Percentiles rank a stretch among this genome's conserved stretches.
phyloP scores from a whole-genome alignment of 306 rosid genomes.

The Cercis canadensis region DNA sequence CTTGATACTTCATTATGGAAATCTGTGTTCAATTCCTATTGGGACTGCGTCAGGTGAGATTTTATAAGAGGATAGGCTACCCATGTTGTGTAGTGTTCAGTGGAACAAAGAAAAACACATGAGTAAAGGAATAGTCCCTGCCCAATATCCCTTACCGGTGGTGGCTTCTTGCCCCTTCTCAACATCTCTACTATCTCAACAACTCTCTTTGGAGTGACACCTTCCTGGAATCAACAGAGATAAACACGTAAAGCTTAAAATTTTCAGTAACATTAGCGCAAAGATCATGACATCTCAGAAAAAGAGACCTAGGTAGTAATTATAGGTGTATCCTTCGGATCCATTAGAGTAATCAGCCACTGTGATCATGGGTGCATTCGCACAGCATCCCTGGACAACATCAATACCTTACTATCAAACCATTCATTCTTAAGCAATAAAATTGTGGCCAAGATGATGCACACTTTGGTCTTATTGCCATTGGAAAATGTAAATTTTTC shows the following conservation, averaged over 20 bases:
- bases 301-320: slow-evolving; percentile 72
- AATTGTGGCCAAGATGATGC: background rate
- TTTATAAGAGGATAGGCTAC: no score
- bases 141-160: slow-evolving; percentile 66
- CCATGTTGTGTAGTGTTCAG: no score
- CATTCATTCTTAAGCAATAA: slow-evolving; percentile 15
- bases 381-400: slow-evolving; percentile 88
- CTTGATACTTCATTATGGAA: no score
- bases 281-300: background rate
- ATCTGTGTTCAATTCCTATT: no score
- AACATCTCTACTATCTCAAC: slow-evolving; percentile 84
- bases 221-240: slow-evolving; percentile 75
- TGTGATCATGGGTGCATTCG: slow-evolving; percentile 98
- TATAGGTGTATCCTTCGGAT: slow-evolving; percentile 89
- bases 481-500: no score
- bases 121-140: background rate
- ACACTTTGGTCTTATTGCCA: no score
- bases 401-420: slow-evolving; percentile 30
- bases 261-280: slow-evolving; percentile 1
- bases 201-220: slow-evolving; percentile 82
- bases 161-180: slow-evolving; percentile 89
- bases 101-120: no score
- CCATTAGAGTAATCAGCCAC: slow-evolving; percentile 98
- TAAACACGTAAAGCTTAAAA: slow-evolving; percentile 14
- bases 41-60: no score